Evolutionary conservation across 805 yeast species (phyloP).

Genomic region (Candida tibetensis): DNA sequence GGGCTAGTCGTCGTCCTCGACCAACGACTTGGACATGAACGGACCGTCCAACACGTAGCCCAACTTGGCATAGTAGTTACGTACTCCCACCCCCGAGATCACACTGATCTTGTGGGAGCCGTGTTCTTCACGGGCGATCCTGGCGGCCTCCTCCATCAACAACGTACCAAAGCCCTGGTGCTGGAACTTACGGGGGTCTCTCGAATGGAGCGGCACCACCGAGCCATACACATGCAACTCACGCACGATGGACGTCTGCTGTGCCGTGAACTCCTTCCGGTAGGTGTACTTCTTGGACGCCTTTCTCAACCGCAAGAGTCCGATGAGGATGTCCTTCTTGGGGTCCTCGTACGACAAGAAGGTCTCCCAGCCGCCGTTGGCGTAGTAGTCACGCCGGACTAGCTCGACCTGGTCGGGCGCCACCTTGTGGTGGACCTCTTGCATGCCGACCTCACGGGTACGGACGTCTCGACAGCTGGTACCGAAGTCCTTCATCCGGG

Average conservation of each 20-base stretch:
- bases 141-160: slow-evolving; percentile 96
- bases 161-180: slow-evolving; percentile 98
- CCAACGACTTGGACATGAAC: slow-evolving; percentile 76
- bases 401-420: slow-evolving; percentile 96
- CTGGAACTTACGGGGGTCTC: slow-evolving; percentile 97
- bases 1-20: slow-evolving; percentile 6
- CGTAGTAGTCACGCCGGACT: slow-evolving; percentile 91
- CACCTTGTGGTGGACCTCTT: slow-evolving; percentile 95
- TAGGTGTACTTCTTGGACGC: slow-evolving; percentile 88
- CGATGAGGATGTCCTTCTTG: slow-evolving; percentile 90
- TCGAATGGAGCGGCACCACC: slow-evolving; percentile 91
- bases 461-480: slow-evolving; percentile 94
- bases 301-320: slow-evolving; percentile 80
- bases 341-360: slow-evolving; percentile 96
- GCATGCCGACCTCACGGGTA: slow-evolving; percentile 97
- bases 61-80: slow-evolving; percentile 89
- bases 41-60: slow-evolving; percentile 96
- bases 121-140: slow-evolving; percentile 93
- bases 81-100: slow-evolving; percentile 95
- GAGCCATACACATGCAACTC: slow-evolving; percentile 97
- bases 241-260: slow-evolving; percentile 91
- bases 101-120: slow-evolving; percentile 89
- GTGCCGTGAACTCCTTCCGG: slow-evolving; percentile 79
- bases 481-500: slow-evolving; percentile 98
- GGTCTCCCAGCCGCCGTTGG: slow-evolving; percentile 99